A percentile compares a stretch with the other conserved stretches of the same genome.
Conservation (phyloP, 148 eudicot genomes). For the Vaccinium vitisidaea region DNA sequence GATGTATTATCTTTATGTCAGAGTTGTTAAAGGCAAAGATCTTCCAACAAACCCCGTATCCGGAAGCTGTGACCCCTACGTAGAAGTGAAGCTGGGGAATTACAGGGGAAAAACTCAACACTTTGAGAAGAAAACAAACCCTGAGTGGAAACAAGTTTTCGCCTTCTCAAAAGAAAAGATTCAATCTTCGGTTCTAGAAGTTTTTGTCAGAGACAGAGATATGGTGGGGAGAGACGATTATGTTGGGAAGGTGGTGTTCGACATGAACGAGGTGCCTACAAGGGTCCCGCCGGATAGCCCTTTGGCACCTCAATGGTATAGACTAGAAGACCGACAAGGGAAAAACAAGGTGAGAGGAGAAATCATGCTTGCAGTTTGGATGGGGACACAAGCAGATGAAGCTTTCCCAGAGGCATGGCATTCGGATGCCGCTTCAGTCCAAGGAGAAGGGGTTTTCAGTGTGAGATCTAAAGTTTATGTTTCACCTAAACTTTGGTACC, state of each 20-base stretch:
- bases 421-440: conserved; percentile 62
- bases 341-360: conserved; percentile 57
- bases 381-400: conserved; percentile 81
- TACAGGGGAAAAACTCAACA: conserved; percentile 59
- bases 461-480: conserved; percentile 69
- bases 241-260: conserved; percentile 50
- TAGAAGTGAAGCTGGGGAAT: conserved; percentile 63
- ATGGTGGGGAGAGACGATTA: conserved; percentile 55
- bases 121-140: conserved; percentile 55
- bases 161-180: conserved; percentile 59
- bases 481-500: conserved; percentile 77
- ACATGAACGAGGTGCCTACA: conserved; percentile 62
- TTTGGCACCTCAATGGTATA: conserved; percentile 77
- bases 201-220: conserved; percentile 54
- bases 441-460: conserved; percentile 65
- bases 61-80: conserved; percentile 62
- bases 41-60: conserved; percentile 50
- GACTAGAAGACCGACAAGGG: conserved; percentile 49
- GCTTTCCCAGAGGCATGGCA: conserved; percentile 84
- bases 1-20: conserved; percentile 65
- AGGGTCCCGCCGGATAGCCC: conserved; percentile 81
- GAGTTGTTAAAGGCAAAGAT: conserved; percentile 64
- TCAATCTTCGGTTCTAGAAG: conserved; percentile 61
- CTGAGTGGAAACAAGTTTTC: conserved; percentile 70
- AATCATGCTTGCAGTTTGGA: conserved; percentile 79